phyloP scores from a whole-genome alignment of 129 eudicot genomes.

The Erigeron canadensis region DNA sequence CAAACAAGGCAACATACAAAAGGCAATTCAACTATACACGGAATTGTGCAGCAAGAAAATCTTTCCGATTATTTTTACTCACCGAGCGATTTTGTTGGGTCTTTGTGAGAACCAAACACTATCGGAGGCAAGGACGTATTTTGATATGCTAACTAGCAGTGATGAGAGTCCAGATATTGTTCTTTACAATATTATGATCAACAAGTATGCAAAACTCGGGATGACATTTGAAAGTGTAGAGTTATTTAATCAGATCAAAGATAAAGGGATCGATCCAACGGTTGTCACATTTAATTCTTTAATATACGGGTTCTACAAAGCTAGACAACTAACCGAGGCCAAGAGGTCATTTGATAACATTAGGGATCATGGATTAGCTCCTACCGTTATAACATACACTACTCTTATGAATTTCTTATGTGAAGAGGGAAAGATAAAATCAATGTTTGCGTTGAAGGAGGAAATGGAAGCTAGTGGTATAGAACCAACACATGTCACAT shows the following conservation, averaged over 20 bases:
- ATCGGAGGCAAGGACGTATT: conserved; percentile 61
- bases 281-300: conserved; percentile 81
- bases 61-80: conserved; percentile 36
- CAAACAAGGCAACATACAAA: conserved; percentile 61
- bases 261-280: conserved; percentile 61
- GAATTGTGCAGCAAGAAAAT: conserved; percentile 53
- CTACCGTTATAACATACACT: conserved; percentile 70
- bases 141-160: conserved; percentile 41
- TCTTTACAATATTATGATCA: conserved; percentile 78
- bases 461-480: conserved; percentile 58
- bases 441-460: conserved; percentile 42
- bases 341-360: conserved; percentile 43
- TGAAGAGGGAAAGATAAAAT: conserved; percentile 49
- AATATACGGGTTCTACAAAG: conserved; percentile 67
- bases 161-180: conserved; percentile 44
- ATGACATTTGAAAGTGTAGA: conserved; percentile 40
- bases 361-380: conserved; percentile 52
- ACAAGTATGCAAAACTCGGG: conserved; percentile 71
- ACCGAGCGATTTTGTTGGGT: conserved; percentile 53
- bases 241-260: conserved; percentile 40
- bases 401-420: conserved; percentile 74
- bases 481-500: conserved; percentile 68
- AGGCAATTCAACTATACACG: conserved; percentile 53
- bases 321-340: conserved; percentile 47
- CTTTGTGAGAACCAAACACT: conserved; percentile 48